Evolutionary conservation across 805 yeast species (phyloP), one percentile per base, ranked within the genome.

Genomic region (Vanderwaltozyma polyspora): DNA sequence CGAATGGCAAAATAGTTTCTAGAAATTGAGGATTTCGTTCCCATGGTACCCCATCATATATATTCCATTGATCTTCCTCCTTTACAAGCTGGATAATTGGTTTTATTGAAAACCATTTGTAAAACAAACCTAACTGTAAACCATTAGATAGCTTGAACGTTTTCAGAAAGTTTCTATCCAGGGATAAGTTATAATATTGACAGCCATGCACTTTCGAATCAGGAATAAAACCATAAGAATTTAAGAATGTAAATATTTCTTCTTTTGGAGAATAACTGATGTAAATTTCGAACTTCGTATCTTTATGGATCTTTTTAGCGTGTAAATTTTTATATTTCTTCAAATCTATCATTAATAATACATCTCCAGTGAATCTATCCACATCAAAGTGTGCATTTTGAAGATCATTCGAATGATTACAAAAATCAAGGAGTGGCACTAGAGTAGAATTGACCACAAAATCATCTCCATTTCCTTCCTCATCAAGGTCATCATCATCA

Each of bases 401-500:
- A 19, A 44, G 26, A 15, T 50, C 53, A 37, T 60, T 62, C 28
- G 60, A 56, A 49, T 79, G 89, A 49, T 79, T 79, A 5, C 70
- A 80, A 62, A 72, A 79, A 52, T 79, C 89, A 21, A 79, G 45
- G 1, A 76, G 39, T 1, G 89, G 86, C 1, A 79, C 82, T 35
- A 79, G 50, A 0, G 82, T 68, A 0, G 75, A 64, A 32, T 70
- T 67, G 5, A 70, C 69, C 4, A 52, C 45, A 40, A 61, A 75
- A 29, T 66, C 71, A 10, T 62, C 68, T 5, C 47, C 43, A 2
- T 32, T 37, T n/a, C n/a, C n/a, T n/a, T n/a, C n/a, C n/a, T n/a
- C n/a, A n/a, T n/a, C n/a, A n/a, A n/a, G n/a, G 8, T 25, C 37
- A 7, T 43, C 44, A 2, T 33, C 38, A 11, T 27, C 38, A 6